Percentiles rank a stretch among this genome's conserved stretches.
Evolutionary conservation across 164 flowering plant species (phyloP).

Genomic region (Stephania yunnanensis): DNA sequence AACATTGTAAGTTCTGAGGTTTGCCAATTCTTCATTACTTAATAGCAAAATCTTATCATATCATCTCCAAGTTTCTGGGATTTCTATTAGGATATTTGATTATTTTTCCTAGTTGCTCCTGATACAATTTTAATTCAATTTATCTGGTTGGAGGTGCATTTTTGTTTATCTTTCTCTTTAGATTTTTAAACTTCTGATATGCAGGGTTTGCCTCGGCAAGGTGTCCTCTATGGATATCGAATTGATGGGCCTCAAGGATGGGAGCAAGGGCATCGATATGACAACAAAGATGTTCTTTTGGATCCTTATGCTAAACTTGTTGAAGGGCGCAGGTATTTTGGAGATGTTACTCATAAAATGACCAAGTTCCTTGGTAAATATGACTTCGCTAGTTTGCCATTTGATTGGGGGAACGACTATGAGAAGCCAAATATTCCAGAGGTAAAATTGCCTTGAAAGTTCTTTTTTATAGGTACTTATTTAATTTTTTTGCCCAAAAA

Average conservation of each 20-base stretch:
- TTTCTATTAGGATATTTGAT: neutral
- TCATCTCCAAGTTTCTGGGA: neutral
- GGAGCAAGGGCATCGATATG: slow-evolving; percentile 91
- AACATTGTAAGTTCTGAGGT: neutral
- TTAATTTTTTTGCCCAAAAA: neutral
- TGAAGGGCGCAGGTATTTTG: slow-evolving; percentile 77
- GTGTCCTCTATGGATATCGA: slow-evolving; percentile 84
- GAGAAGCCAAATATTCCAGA: slow-evolving; percentile 79
- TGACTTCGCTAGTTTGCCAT: slow-evolving; percentile 68
- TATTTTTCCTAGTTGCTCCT: neutral
- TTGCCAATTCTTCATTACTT: neutral
- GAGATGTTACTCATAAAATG: slow-evolving; percentile 51
- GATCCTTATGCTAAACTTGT: slow-evolving; percentile 94
- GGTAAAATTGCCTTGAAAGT: slow-evolving; percentile 34
- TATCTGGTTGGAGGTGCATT: neutral
- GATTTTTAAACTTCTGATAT: neutral
- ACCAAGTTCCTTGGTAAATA: slow-evolving; percentile 73
- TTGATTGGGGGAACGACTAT: slow-evolving; percentile 85
- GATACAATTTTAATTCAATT: neutral
- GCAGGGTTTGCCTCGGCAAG: slow-evolving; percentile 67
- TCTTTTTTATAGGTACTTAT: neutral
- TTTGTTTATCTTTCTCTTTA: neutral
- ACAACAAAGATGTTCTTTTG: slow-evolving; percentile 52
- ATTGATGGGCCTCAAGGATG: slow-evolving; percentile 80
- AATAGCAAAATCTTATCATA: neutral